These are phyloP conservation scores for Fusarium avenaceum DNA, from an alignment of 2,329 filamentous ascomycete species.

Conservation along the genomic window DNA sequence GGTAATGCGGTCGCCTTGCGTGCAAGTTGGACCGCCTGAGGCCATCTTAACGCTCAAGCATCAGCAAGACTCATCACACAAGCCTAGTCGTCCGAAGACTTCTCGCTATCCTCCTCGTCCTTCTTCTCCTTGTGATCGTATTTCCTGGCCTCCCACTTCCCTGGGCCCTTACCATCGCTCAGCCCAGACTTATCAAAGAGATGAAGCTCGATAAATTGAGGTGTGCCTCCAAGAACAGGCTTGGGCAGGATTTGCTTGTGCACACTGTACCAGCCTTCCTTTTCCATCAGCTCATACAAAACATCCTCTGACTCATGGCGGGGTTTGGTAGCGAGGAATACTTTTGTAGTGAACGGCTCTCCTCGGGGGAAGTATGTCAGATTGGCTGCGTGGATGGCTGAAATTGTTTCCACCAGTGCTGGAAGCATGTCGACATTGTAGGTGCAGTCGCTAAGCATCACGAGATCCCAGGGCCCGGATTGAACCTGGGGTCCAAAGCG, in stretches of 20 bases:
- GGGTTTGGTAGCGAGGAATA: conserved; percentile 69
- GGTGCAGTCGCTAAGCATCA: conserved; percentile 71
- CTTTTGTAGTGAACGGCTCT: conserved; percentile 53
- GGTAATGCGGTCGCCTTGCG: conserved; percentile 32
- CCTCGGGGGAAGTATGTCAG: conserved; percentile 33
- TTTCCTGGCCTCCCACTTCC: conserved; percentile 3
- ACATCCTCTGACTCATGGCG: conserved; percentile 66
- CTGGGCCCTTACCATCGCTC: conserved; percentile 35
- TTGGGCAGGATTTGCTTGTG: conserved; percentile 61
- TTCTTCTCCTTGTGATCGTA: conserved; percentile 6
- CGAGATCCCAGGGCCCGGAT: conserved; percentile 64
- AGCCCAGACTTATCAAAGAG: conserved; percentile 59
- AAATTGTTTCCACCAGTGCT: conserved; percentile 66
- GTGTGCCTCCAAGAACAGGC: conserved; percentile 60
- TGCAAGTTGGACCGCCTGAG: conserved; percentile 21
- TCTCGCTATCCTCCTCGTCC: conserved; percentile 1
- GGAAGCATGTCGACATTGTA: conserved; percentile 71
- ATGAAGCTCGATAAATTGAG: conserved; percentile 66
- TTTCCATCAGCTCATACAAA: conserved; percentile 62
- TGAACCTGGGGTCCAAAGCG: conserved; percentile 58
- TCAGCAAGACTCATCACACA: conserved; percentile 3
- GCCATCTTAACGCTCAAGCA: conserved; percentile 23
- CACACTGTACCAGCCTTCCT: conserved; percentile 60
- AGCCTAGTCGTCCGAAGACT: conserved; percentile 21
- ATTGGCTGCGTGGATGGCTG: conserved; percentile 61